These are phyloP conservation scores for Mycothermus thermophilus DNA, from an alignment of 495 filamentous ascomycete species.

Conservation along the genomic window DNA sequence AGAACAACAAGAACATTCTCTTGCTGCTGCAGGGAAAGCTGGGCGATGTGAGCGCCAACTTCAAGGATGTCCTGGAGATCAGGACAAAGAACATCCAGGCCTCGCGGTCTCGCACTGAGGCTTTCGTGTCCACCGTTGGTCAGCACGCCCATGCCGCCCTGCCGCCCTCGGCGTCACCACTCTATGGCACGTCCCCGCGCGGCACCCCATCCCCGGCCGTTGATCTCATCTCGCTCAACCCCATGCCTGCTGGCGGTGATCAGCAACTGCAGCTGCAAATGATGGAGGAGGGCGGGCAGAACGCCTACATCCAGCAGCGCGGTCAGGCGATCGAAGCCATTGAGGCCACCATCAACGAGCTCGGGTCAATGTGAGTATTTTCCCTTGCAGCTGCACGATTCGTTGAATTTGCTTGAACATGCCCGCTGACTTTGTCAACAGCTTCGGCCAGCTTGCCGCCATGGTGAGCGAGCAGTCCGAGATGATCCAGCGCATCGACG, in stretches of 20 bases:
- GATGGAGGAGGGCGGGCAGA: slow-evolving; percentile 90
- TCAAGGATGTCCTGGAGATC: slow-evolving; percentile 94
- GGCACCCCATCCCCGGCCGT: slow-evolving; percentile 42
- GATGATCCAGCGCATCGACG: slow-evolving; percentile 86
- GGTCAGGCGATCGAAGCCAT: slow-evolving; percentile 96
- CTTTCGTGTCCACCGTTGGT: slow-evolving; percentile 84
- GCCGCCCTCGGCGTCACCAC: slow-evolving; percentile 60
- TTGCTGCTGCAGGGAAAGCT: slow-evolving; percentile 86
- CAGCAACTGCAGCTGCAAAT: slow-evolving; percentile 79
- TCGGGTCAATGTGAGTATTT: slow-evolving; percentile 64
- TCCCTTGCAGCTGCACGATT: no score
- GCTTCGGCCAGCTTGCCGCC: slow-evolving; percentile 83
- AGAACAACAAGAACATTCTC: slow-evolving; percentile 96
- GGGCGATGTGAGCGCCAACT: slow-evolving; percentile 83
- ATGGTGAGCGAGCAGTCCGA: slow-evolving; percentile 97
- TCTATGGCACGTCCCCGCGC: slow-evolving; percentile 69
- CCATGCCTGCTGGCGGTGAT: slow-evolving; percentile 62
- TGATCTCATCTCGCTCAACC: slow-evolving; percentile 78
- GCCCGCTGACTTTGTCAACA: slow-evolving; percentile 1
- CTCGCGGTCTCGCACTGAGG: slow-evolving; percentile 78
- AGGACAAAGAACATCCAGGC: slow-evolving; percentile 98
- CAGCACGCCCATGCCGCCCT: slow-evolving; percentile 46
- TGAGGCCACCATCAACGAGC: slow-evolving; percentile 83
- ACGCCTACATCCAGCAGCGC: slow-evolving; percentile 82
- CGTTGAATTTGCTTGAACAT: no score